Base-by-base conservation (phyloP, 768 basidiomycete genomes). In the Xerocomus potaroensis region DNA sequence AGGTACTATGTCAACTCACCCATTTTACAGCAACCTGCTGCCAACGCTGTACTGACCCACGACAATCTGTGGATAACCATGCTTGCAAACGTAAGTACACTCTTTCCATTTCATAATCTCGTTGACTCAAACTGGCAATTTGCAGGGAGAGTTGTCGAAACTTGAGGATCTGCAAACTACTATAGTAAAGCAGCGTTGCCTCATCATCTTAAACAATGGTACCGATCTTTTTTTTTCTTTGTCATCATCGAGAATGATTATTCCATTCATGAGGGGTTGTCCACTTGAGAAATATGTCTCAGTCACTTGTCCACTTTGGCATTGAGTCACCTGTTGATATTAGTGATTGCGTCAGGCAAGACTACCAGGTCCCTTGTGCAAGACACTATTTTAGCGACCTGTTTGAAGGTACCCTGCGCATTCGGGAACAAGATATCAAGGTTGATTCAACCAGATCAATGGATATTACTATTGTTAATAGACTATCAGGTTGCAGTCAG, bases 31-130 rank as follows among this genome's bases (percentile, higher is more conserved):
- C 23, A 44, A 21, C 33, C 43, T 35, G 34, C 24, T 10, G 43
- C 43, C 9, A 27, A 19, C 11, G 43, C 22, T 26, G 43, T 16
- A 34, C 12, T 44, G 12, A 44, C 43, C 11, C 43, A 44, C 14
- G 43, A 44, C 14, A 35, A 12, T 44, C 8, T 33, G n/a, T 43
- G 43, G 34, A 34, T 44, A 15, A 18, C 23, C 24, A 44, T 44
- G 32, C 23, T 44, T 3, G 5, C n/a, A 14, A 44, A 33, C 3
- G 43, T 44, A 8, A 6, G 26, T 44, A 15, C n/a, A n/a, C n/a
- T 14, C 41, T 33, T 33, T 16, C 16, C 23, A 5, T 30, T 23
- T 2, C 15, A 33, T 24, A 18, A 22, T 27, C n/a, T 36, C 10
- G 3, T 39, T 24, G 26, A 33, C 5, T 24, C 7, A 27, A 30